phyloP scores from a whole-genome alignment of 1,284 basidiomycete genomes.

The Cryptococcus hybrid region DNA sequence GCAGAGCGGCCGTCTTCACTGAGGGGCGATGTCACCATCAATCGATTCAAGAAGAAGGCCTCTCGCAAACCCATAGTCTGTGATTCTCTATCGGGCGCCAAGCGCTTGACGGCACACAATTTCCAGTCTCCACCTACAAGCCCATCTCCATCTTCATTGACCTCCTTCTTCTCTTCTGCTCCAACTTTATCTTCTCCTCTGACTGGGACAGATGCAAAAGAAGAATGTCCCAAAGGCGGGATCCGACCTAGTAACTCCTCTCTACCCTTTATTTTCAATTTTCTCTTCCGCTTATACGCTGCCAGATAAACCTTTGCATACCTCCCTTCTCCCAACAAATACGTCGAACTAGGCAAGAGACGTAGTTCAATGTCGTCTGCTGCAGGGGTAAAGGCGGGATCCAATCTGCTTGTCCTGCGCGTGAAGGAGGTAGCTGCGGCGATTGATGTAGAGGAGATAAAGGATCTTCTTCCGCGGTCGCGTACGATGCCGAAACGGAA shows the following conservation, averaged over 20 bases:
- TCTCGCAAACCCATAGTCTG: slow-evolving; percentile 53
- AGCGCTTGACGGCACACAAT: slow-evolving; percentile 52
- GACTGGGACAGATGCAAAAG: too few relatives aligned
- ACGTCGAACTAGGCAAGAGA: slow-evolving; percentile 30
- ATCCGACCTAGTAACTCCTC: neutral
- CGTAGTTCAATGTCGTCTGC: slow-evolving; percentile 38
- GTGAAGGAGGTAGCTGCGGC: slow-evolving; percentile 26
- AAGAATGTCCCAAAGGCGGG: too few relatives aligned
- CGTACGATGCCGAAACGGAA: neutral
- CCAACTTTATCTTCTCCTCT: slow-evolving; percentile 2
- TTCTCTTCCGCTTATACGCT: slow-evolving; percentile 31
- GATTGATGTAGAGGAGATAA: slow-evolving; percentile 42
- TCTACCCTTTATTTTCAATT: slow-evolving; percentile 9
- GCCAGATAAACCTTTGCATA: slow-evolving; percentile 52
- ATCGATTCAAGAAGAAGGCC: slow-evolving; percentile 52
- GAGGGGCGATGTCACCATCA: slow-evolving; percentile 15
- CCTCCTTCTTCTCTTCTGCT: slow-evolving; percentile 3
- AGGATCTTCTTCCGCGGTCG: slow-evolving; percentile 16
- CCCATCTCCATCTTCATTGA: slow-evolving; percentile 17
- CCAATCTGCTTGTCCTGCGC: slow-evolving; percentile 17
- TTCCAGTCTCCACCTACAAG: slow-evolving; percentile 34
- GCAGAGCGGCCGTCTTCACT: neutral
- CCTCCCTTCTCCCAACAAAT: slow-evolving; percentile 51
- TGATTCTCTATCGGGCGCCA: slow-evolving; percentile 50
- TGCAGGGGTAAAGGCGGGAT: slow-evolving; percentile 33